phyloP scores from a whole-genome alignment of 345 rosid genomes.

The Sisymbrium altissimum region DNA sequence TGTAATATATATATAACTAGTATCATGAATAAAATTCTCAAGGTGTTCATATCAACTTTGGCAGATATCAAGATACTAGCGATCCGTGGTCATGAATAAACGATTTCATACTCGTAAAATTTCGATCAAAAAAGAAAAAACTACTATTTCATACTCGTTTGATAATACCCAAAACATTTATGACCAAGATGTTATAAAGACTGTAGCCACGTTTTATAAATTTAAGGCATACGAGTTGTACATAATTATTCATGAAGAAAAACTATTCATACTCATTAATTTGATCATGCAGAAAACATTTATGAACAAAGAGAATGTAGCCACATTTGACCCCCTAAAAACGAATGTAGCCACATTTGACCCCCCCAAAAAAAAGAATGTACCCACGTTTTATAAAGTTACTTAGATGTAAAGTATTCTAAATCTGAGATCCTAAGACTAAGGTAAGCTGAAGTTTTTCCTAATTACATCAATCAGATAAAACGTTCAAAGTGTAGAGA shows the following conservation, averaged over 20 bases:
- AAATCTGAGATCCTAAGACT: neutral
- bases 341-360: slow-evolving; percentile 14
- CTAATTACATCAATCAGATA: neutral
- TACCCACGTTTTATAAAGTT: slow-evolving; percentile 13
- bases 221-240: neutral
- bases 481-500: slow-evolving; percentile 13
- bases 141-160: neutral
- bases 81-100: neutral
- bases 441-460: neutral
- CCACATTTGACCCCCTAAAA: neutral
- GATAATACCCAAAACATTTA: slow-evolving; percentile 2
- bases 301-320: slow-evolving; percentile 10
- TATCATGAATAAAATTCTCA: too few species aligned
- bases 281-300: neutral
- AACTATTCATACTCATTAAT: neutral
- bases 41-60: too few species aligned
- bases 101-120: neutral
- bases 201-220: slow-evolving; percentile 11
- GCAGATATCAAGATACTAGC: too few species aligned
- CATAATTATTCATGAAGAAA: neutral
- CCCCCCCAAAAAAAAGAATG: neutral
- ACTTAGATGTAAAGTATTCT: neutral
- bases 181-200: neutral
- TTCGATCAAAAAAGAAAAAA: neutral
- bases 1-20: too few species aligned